A percentile compares a stretch with the other conserved stretches of the same genome.
phyloP scores from a whole-genome alignment of 192 early-diverging fungal genomes.

The Mortierella alpina region DNA sequence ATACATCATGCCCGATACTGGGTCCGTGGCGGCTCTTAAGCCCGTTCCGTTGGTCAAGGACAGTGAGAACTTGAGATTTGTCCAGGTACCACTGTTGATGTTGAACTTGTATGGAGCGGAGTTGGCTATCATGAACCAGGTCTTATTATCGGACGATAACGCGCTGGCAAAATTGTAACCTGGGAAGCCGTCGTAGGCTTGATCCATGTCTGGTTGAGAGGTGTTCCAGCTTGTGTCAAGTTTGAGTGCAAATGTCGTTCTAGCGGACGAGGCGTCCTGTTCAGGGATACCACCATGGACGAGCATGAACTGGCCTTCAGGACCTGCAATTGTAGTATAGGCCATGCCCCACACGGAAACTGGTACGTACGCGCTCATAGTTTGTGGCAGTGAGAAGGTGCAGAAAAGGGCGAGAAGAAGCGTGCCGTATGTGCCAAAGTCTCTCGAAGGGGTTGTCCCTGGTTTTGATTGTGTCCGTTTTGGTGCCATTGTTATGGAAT shows the following conservation, averaged over 20 bases:
- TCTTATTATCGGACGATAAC: not conserved
- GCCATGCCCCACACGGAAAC: not conserved
- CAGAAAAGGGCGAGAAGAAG: too few relatives aligned
- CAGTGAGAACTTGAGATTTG: not conserved
- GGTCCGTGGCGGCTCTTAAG: not conserved
- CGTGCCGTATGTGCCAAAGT: too few relatives aligned
- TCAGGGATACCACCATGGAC: not conserved
- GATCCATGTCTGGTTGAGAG: not conserved
- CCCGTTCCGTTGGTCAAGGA: not conserved
- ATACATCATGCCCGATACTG: constrained; percentile 7
- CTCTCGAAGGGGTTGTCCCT: too few relatives aligned
- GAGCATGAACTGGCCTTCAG: not conserved
- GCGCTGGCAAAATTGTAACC: not conserved
- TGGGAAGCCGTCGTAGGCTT: not conserved
- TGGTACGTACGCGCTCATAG: too few relatives aligned
- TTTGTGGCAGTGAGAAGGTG: too few relatives aligned
- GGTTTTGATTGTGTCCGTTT: too few relatives aligned
- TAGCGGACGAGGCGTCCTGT: not conserved
- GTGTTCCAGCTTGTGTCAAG: constrained; percentile 10
- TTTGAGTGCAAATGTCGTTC: not conserved
- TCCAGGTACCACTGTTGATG: not conserved
- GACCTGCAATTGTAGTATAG: not conserved
- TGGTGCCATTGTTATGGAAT: too few relatives aligned
- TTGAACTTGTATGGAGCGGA: not conserved
- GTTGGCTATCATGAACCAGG: constrained; percentile 1